Evolutionary conservation across 164 flowering plant genomes (phyloP).

Genomic region (Kingdonia uniflora): DNA sequence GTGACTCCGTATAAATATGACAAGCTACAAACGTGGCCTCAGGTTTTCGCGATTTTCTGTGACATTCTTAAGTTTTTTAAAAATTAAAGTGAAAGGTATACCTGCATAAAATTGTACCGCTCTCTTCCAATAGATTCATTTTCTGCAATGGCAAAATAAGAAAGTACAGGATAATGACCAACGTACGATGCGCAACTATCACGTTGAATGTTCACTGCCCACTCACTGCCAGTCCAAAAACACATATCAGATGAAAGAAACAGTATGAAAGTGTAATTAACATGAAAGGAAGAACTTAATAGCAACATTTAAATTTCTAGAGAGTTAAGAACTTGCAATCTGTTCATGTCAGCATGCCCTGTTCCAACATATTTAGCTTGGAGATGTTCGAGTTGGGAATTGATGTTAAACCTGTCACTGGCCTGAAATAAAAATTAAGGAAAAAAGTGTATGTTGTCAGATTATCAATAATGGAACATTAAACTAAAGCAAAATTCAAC

Average conservation of each 20-base stretch:
- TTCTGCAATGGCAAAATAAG: conserved; percentile 87
- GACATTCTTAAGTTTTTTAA: too few species aligned
- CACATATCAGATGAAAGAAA: conserved; percentile 4
- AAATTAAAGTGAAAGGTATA: conserved; percentile 7
- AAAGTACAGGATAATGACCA: conserved; percentile 80
- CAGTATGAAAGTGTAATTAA: not conserved
- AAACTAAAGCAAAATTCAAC: too few species aligned
- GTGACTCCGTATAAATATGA: too few species aligned
- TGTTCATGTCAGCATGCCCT: conserved; percentile 87
- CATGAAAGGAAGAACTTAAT: not conserved
- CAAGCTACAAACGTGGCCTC: too few species aligned
- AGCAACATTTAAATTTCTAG: not conserved
- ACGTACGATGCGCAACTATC: conserved; percentile 92
- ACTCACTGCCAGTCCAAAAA: conserved; percentile 48
- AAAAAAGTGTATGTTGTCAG: too few species aligned
- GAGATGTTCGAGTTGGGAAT: conserved; percentile 97
- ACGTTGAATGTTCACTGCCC: conserved; percentile 98
- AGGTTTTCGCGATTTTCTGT: too few species aligned
- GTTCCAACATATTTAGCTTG: conserved; percentile 98
- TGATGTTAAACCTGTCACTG: conserved; percentile 94
- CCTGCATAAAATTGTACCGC: conserved; percentile 99
- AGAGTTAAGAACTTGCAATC: conserved; percentile 48
- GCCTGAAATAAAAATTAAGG: conserved; percentile 28
- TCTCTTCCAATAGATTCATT: conserved; percentile 97
- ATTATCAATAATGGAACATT: too few species aligned